Conservation (phyloP, 352 stramenopile species). For the Pythium biforme region DNA sequence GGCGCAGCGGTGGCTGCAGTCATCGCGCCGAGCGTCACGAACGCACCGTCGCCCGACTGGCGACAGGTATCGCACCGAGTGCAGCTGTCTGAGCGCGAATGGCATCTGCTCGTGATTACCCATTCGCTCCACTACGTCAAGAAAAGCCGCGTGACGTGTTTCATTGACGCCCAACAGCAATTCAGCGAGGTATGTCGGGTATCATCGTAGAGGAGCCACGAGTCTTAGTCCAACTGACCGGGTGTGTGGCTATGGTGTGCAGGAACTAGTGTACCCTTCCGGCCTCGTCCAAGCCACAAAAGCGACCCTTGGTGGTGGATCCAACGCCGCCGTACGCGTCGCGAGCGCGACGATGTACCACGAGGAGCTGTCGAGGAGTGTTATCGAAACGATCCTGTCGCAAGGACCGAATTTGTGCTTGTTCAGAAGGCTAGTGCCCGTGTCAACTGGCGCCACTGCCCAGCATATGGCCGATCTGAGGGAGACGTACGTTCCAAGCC, state of each 20-base stretch:
- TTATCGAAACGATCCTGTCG: slow-evolving; percentile 57
- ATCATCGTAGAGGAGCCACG: too few species aligned
- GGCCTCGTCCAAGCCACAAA: slow-evolving; percentile 73
- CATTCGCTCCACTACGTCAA: slow-evolving; percentile 86
- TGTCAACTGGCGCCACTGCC: slow-evolving; percentile 19
- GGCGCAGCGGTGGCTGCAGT: slow-evolving; percentile 31
- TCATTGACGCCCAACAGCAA: slow-evolving; percentile 56
- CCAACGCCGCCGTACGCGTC: slow-evolving; percentile 38
- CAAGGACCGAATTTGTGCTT: slow-evolving; percentile 59
- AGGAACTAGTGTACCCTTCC: slow-evolving; percentile 77
- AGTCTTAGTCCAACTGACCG: background rate
- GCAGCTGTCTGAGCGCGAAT: slow-evolving; percentile 34
- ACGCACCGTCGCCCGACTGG: slow-evolving; percentile 46
- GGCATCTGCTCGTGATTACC: slow-evolving; percentile 73
- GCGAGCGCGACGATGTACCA: slow-evolving; percentile 81
- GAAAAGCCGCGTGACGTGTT: slow-evolving; percentile 81
- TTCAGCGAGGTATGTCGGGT: slow-evolving; percentile 47
- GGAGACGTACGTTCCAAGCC: slow-evolving; percentile 42
- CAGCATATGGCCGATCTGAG: slow-evolving; percentile 52
- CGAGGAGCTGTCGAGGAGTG: slow-evolving; percentile 55
- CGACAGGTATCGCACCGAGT: slow-evolving; percentile 37
- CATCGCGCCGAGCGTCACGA: slow-evolving; percentile 21
- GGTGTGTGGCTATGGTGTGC: background rate
- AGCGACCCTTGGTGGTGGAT: slow-evolving; percentile 60
- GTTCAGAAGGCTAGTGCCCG: slow-evolving; percentile 51